These are phyloP conservation scores for Candida tunisiensis DNA, from an alignment of 1,139 yeast genomes.

Conservation along the genomic window DNA sequence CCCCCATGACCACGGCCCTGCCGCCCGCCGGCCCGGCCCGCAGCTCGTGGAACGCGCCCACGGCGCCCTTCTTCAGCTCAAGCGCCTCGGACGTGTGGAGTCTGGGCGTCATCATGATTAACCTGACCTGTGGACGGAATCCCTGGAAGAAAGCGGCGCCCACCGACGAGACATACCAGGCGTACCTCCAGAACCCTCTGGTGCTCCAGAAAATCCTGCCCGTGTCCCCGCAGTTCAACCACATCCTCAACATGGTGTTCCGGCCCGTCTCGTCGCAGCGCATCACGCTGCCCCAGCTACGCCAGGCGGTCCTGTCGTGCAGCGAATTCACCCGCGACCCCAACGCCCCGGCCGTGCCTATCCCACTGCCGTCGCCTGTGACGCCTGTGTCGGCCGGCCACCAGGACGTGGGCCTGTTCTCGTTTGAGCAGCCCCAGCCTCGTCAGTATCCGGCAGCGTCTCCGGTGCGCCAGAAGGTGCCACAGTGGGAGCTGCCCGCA, in stretches of 20 bases:
- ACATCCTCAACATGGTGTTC: conserved; percentile 37
- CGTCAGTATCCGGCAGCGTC: too few species aligned
- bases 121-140: conserved; percentile 68
- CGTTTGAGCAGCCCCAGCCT: too few species aligned
- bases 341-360: too few species aligned
- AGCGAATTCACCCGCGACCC: conserved; percentile 6
- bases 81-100: conserved; percentile 82
- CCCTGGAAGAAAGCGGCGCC: conserved; percentile 82
- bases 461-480: too few species aligned
- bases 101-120: conserved; percentile 63
- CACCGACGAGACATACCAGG: conserved; percentile 39
- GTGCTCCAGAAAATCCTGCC: conserved; percentile 50
- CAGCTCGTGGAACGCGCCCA: too few species aligned
- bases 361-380: too few species aligned
- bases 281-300: conserved; percentile 31
- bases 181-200: conserved; percentile 31
- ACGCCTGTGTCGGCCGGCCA: too few species aligned
- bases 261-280: conserved; percentile 49
- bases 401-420: too few species aligned
- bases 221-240: conserved; percentile 42
- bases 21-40: background rate
- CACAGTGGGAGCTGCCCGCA: too few species aligned
- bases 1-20: background rate
- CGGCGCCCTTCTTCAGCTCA: conserved; percentile 22
- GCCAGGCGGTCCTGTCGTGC: conserved; percentile 9